A percentile compares a stretch with the other conserved stretches of the same genome.
Conservation (phyloP, 768 basidiomycete species). For the Boletus rufocinnamomeus region DNA sequence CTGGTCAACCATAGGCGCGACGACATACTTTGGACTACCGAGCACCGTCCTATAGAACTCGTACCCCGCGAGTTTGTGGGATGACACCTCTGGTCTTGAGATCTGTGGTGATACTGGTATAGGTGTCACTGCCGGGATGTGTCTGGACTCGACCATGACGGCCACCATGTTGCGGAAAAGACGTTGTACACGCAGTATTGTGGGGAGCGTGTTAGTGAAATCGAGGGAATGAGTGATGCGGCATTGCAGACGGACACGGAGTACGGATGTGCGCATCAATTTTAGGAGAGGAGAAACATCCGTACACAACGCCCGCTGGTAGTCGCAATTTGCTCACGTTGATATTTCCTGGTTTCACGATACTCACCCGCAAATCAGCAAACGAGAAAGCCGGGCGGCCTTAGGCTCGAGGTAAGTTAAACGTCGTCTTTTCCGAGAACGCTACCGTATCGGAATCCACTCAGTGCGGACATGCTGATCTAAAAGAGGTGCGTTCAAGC, state of each 20-base stretch:
- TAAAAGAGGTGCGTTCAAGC: neutral
- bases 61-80: slow-evolving; percentile 65
- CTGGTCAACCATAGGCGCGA: slow-evolving; percentile 99
- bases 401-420: neutral
- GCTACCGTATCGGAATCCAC: neutral
- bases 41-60: slow-evolving; percentile 81
- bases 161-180: slow-evolving; percentile 9
- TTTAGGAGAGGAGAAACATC: slow-evolving; percentile 1
- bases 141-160: neutral
- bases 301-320: slow-evolving; percentile 1
- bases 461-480: neutral
- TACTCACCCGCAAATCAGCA: neutral
- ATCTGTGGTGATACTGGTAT: neutral
- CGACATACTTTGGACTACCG: slow-evolving; percentile 84
- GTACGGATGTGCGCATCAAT: slow-evolving; percentile 1
- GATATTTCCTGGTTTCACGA: neutral
- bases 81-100: neutral
- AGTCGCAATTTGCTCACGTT: neutral
- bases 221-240: neutral
- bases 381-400: neutral
- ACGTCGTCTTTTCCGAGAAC: neutral
- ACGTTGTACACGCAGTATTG: slow-evolving; percentile 1
- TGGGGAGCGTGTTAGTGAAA: neutral
- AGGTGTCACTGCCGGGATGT: neutral
- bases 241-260: slow-evolving; percentile 11